These are phyloP conservation scores for Colletotrichum filicis DNA, from an alignment of 2,329 filamentous ascomycete genomes.

Conservation along the genomic window DNA sequence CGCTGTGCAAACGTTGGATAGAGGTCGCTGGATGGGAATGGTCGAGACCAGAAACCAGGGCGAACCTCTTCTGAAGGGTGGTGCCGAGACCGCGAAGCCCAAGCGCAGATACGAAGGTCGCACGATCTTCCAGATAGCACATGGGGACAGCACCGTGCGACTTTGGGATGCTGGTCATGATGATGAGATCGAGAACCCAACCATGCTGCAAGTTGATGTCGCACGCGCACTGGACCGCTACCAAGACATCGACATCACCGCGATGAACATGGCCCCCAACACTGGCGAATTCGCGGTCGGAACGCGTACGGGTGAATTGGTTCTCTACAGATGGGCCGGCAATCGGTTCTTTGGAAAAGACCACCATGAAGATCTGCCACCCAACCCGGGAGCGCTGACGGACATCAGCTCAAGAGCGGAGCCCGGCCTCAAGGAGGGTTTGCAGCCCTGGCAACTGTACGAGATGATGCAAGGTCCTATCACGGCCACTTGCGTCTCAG, in stretches of 20 bases:
- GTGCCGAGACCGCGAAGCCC: conserved; percentile 75
- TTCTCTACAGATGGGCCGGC: conserved; percentile 87
- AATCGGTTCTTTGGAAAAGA: conserved; percentile 80
- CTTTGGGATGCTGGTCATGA: conserved; percentile 93
- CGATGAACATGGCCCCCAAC: conserved; percentile 82
- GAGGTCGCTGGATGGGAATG: conserved; percentile 89
- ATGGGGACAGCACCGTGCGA: conserved; percentile 91
- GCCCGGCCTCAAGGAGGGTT: conserved; percentile 77
- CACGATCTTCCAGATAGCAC: conserved; percentile 86
- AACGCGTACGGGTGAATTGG: conserved; percentile 83
- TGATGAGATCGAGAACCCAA: conserved; percentile 91
- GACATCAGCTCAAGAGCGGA: conserved; percentile 81
- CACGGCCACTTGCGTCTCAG: conserved; percentile 83
- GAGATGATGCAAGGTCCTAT: conserved; percentile 86
- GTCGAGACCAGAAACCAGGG: conserved; percentile 85
- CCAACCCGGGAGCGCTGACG: conserved; percentile 76
- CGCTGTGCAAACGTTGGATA: conserved; percentile 78
- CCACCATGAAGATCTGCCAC: conserved; percentile 54
- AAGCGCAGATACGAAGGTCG: conserved; percentile 83
- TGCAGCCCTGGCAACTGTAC: conserved; percentile 83
- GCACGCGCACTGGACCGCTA: conserved; percentile 84
- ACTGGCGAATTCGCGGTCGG: conserved; percentile 90
- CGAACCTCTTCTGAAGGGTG: conserved; percentile 81
- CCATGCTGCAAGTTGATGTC: conserved; percentile 86
- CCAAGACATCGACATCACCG: conserved; percentile 79